Evolutionary conservation across 352 stramenopile genomes (phyloP).

Genomic region (Phytophthora quininea): DNA sequence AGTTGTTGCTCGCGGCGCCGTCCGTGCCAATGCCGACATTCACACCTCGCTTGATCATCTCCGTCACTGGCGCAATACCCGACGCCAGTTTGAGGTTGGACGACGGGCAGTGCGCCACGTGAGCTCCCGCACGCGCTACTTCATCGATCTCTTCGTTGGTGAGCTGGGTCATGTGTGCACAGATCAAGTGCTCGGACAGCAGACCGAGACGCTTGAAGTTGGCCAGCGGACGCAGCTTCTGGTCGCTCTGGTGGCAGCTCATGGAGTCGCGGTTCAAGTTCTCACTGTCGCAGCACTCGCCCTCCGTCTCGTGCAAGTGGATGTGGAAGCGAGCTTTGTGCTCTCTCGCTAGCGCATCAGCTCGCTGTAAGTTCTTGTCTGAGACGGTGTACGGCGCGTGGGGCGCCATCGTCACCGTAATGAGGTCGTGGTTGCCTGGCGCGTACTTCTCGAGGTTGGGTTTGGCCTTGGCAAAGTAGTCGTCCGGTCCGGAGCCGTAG

Average conservation of each 20-base stretch:
- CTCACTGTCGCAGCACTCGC: constrained; percentile 83
- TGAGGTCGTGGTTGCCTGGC: constrained; percentile 56
- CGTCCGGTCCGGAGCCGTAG: constrained; percentile 59
- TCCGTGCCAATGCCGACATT: constrained; percentile 91
- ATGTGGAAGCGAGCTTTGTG: constrained; percentile 79
- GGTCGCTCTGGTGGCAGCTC: constrained; percentile 80
- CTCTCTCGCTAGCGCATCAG: constrained; percentile 49
- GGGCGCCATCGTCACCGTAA: constrained; percentile 72
- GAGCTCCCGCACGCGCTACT: constrained; percentile 49
- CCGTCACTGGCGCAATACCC: constrained; percentile 78
- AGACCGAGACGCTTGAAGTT: constrained; percentile 86
- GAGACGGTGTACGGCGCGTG: constrained; percentile 89
- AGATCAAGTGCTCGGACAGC: constrained; percentile 72
- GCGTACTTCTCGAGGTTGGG: constrained; percentile 70
- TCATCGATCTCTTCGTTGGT: constrained; percentile 83
- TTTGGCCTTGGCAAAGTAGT: constrained; percentile 81
- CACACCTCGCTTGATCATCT: constrained; percentile 77
- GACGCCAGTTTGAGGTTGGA: constrained; percentile 92
- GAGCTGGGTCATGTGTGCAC: constrained; percentile 87
- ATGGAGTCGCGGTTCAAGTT: constrained; percentile 67
- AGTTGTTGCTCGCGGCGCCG: constrained; percentile 88
- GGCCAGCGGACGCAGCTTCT: constrained; percentile 74
- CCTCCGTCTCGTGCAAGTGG: constrained; percentile 87
- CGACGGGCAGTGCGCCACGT: constrained; percentile 90
- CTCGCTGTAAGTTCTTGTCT: constrained; percentile 57